These are phyloP conservation scores for Emydomyces testavorans DNA, from an alignment of 2,329 filamentous ascomycete genomes.

Conservation along the genomic window DNA sequence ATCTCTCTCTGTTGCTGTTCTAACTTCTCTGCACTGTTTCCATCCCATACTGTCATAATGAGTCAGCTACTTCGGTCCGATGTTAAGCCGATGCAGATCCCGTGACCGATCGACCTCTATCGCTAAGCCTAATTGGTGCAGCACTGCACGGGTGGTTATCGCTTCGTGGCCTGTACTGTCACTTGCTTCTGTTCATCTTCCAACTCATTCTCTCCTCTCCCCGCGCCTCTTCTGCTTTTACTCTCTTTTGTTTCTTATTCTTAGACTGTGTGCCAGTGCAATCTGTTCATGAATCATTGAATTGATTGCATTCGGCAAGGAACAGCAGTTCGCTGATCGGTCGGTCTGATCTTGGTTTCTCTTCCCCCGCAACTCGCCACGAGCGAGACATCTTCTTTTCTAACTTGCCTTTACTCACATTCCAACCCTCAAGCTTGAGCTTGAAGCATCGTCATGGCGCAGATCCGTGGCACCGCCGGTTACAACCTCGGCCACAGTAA, in stretches of 20 bases:
- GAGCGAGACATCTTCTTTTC: not conserved
- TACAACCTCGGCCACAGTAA: slow-evolving; percentile 71
- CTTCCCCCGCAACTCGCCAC: slow-evolving; percentile 2
- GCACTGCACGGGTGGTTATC: too few species aligned
- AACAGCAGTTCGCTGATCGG: not conserved
- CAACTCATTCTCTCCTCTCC: not conserved
- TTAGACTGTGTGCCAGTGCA: slow-evolving; percentile 12
- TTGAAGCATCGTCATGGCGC: slow-evolving; percentile 34
- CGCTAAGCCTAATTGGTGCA: slow-evolving; percentile 23
- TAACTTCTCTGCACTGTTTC: too few species aligned
- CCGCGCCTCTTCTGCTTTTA: not conserved
- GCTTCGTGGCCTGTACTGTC: slow-evolving; percentile 35
- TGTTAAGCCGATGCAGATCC: slow-evolving; percentile 11
- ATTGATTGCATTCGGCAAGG: not conserved
- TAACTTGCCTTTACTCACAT: not conserved
- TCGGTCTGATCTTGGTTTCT: not conserved
- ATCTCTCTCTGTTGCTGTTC: too few species aligned
- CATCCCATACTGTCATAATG: not conserved
- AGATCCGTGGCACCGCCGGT: slow-evolving; percentile 57
- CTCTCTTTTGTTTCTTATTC: slow-evolving; percentile 5
- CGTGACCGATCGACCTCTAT: slow-evolving; percentile 10
- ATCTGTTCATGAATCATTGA: slow-evolving; percentile 1
- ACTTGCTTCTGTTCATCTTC: not conserved
- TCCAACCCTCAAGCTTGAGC: not conserved
- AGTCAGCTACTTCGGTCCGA: not conserved